A percentile compares a stretch with the other conserved stretches of the same genome.
phyloP scores from a whole-genome alignment of 768 basidiomycete species.

The Leccinum incarnatum region DNA sequence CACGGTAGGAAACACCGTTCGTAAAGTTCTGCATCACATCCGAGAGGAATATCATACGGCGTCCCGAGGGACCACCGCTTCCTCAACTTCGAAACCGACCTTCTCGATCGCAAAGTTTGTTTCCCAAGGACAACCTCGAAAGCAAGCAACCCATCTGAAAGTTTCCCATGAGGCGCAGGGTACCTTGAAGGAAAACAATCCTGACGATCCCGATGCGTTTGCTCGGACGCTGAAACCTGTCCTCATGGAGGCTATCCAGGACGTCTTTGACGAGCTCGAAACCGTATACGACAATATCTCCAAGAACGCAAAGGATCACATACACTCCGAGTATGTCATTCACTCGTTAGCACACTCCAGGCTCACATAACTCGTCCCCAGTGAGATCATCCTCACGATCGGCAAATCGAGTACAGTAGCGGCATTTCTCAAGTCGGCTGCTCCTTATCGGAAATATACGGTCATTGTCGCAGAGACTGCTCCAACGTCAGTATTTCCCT shows the following conservation, averaged over 20 bases:
- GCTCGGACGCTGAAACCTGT: slow-evolving; percentile 83
- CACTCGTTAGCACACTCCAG: neutral
- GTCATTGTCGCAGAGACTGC: slow-evolving; percentile 96
- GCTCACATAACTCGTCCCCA: slow-evolving; percentile 29
- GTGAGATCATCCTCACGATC: slow-evolving; percentile 92
- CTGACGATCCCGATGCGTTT: slow-evolving; percentile 76
- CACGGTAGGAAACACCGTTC: slow-evolving; percentile 91
- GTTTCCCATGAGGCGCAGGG: slow-evolving; percentile 46
- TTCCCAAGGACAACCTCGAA: slow-evolving; percentile 68
- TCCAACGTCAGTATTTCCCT: slow-evolving; percentile 64
- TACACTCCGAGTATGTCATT: slow-evolving; percentile 89
- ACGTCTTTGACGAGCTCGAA: slow-evolving; percentile 93
- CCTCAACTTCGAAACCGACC: slow-evolving; percentile 37
- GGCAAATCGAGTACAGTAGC: slow-evolving; percentile 95
- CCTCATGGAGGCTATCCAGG: slow-evolving; percentile 95
- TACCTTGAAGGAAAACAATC: slow-evolving; percentile 65
- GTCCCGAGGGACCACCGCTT: slow-evolving; percentile 43
- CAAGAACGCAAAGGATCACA: slow-evolving; percentile 92
- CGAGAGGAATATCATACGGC: slow-evolving; percentile 94
- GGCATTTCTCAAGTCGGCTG: slow-evolving; percentile 88
- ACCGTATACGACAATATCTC: slow-evolving; percentile 94
- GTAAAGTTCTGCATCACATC: slow-evolving; percentile 90
- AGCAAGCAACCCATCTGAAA: slow-evolving; percentile 41
- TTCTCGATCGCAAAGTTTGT: slow-evolving; percentile 84
- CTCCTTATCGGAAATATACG: slow-evolving; percentile 87